Evolutionary conservation across 495 filamentous ascomycete genomes (phyloP).

Genomic region (Penicillium manginii): DNA sequence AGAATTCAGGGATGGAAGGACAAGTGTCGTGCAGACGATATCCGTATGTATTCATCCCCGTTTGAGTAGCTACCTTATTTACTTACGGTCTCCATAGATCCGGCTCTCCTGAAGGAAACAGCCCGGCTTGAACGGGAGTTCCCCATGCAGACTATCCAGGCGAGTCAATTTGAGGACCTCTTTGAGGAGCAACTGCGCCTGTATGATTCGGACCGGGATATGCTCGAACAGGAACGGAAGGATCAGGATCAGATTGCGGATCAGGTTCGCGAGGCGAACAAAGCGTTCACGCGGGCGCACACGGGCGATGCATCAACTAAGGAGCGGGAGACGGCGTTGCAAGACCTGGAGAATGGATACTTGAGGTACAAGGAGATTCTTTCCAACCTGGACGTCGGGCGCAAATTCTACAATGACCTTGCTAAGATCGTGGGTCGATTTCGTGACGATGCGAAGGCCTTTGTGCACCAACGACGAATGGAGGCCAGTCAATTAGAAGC

Average conservation of each 20-base stretch:
- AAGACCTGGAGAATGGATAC: conserved; percentile 89
- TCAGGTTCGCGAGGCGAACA: conserved; percentile 74
- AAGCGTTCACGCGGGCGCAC: conserved; percentile 69
- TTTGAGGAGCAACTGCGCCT: conserved; percentile 79
- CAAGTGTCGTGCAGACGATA: conserved; percentile 85
- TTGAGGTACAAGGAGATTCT: conserved; percentile 94
- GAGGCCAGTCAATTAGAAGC: conserved; percentile 80
- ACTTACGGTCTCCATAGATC: conserved; percentile 40
- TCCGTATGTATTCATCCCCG: conserved; percentile 57
- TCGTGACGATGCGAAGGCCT: conserved; percentile 75
- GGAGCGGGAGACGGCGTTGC: conserved; percentile 83
- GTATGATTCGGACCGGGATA: conserved; percentile 78
- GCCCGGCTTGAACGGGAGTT: conserved; percentile 83
- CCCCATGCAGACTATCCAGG: conserved; percentile 79
- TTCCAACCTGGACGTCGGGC: conserved; percentile 81
- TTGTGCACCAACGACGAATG: conserved; percentile 76
- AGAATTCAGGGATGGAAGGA: conserved; percentile 75
- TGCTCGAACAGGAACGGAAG: conserved; percentile 68
- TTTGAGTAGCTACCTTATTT: neutral
- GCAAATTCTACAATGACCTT: conserved; percentile 97
- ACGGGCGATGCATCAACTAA: conserved; percentile 73
- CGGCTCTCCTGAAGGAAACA: conserved; percentile 77
- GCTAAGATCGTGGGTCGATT: conserved; percentile 80
- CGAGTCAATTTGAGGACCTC: conserved; percentile 87
- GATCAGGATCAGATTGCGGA: conserved; percentile 75